Evolutionary conservation across 2,329 filamentous ascomycete genomes (phyloP), one percentile per base, ranked within the genome.

Genomic region (Lecanosticta acicola): DNA sequence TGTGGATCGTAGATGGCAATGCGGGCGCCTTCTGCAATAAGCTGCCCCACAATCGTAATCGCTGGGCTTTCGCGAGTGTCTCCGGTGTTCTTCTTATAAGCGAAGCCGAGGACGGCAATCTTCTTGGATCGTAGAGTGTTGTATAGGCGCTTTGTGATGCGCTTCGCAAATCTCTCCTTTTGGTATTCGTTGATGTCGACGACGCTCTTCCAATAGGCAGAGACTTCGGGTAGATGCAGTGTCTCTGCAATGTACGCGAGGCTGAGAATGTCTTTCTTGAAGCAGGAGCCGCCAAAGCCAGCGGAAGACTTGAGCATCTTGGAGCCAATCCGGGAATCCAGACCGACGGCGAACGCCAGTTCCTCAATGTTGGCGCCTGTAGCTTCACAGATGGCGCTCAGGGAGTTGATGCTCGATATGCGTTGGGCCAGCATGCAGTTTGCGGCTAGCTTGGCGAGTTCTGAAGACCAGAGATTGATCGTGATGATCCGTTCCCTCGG

Each of bases 361-460:
- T 89, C 84, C 51, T 83, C 76, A 13, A 90, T 77, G 57, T 88
- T 81, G 10, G 85, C 86, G 13, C 84, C 85, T 0, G 82, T 84
- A 51, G 77, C 77, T 66, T 90, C 86, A 63, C 86, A 91, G 21
- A 91, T 80, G 3, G 85, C 84, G n/a, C 82, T 85, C 48, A 91
- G 78, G 10, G 84, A 82, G 67, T 90, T 91, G 69, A 91, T 87
- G 66, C 81, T 87, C 61, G 80, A 85, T 59, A 91, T 85, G 41
- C 85, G 77, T 68, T 91, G 86, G 1, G 86, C 86, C 7, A 91
- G 74, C 77, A 91, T 81, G 2, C 84, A 83, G 65, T 91, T 91
- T 46, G 85, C 83, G 0, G 84, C 85, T 0, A 91, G 75, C 68
- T 91, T 91, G 44, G 84, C 76, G 17, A 91, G 74, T 66, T 91